These are phyloP conservation scores for Maudiozyma barnettii DNA, from an alignment of 805 yeast species.

Conservation along the genomic window DNA sequence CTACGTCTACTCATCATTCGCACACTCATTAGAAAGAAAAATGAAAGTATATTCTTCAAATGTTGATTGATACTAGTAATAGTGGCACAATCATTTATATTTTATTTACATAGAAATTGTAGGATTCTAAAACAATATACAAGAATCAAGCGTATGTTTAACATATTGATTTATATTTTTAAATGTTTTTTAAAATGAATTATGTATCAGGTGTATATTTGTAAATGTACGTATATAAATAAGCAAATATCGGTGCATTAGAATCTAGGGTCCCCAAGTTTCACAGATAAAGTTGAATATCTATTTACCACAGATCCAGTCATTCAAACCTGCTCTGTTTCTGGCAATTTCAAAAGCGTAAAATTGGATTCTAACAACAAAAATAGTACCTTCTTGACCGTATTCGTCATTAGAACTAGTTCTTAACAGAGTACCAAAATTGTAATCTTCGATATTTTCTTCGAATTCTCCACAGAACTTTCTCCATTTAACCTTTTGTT, in stretches of 20 bases:
- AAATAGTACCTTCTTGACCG: constrained; percentile 72
- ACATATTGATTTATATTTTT: neutral
- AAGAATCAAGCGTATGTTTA: neutral
- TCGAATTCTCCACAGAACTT: constrained; percentile 74
- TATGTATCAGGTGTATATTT: neutral
- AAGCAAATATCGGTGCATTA: neutral
- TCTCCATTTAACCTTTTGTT: constrained; percentile 89
- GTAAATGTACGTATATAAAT: neutral
- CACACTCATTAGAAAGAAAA: too few relatives aligned
- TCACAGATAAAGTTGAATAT: too few relatives aligned
- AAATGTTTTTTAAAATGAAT: neutral
- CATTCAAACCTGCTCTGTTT: constrained; percentile 82
- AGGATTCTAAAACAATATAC: too few relatives aligned
- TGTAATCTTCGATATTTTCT: constrained; percentile 72
- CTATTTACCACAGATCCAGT: constrained; percentile 51
- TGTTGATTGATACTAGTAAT: too few relatives aligned
- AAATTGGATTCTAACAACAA: constrained; percentile 88
- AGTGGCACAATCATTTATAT: too few relatives aligned
- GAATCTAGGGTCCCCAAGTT: neutral
- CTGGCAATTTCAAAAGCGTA: constrained; percentile 91
- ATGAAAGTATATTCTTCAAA: too few relatives aligned
- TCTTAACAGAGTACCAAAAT: constrained; percentile 91
- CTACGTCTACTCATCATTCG: neutral
- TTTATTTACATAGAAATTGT: too few relatives aligned
- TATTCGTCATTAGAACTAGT: constrained; percentile 64